Conservation (phyloP, 2,329 filamentous ascomycete species). For the Cladosporium sp. region DNA sequence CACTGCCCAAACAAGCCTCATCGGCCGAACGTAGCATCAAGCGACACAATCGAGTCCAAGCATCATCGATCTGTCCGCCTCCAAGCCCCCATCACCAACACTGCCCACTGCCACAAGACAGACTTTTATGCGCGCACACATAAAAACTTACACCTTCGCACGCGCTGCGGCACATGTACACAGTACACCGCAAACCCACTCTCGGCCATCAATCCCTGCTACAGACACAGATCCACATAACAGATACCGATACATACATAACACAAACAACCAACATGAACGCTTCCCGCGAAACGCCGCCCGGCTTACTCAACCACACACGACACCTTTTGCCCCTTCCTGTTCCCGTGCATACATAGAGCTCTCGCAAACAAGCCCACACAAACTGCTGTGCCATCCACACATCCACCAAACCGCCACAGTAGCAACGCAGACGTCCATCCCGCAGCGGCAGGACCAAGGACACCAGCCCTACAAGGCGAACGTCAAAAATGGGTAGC, state of each 20-base stretch:
- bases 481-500: neutral
- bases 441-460: neutral
- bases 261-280: neutral
- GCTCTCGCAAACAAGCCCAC: neutral
- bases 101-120: neutral
- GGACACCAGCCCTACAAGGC: constrained; percentile 17
- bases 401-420: constrained; percentile 5
- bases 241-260: neutral
- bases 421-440: constrained; percentile 19
- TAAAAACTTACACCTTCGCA: neutral
- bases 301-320: constrained; percentile 3
- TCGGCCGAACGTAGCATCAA: neutral
- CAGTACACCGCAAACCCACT: neutral
- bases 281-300: neutral
- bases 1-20: neutral
- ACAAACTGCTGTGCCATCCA: neutral
- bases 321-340: neutral
- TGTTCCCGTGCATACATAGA: neutral
- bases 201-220: too few species aligned
- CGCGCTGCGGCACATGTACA: too few species aligned
- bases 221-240: neutral
- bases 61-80: neutral
- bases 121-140: neutral
- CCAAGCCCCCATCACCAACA: neutral
- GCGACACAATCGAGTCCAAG: neutral